These are phyloP conservation scores for Amanita muscaria DNA, from an alignment of 768 basidiomycete genomes.

Conservation along the genomic window DNA sequence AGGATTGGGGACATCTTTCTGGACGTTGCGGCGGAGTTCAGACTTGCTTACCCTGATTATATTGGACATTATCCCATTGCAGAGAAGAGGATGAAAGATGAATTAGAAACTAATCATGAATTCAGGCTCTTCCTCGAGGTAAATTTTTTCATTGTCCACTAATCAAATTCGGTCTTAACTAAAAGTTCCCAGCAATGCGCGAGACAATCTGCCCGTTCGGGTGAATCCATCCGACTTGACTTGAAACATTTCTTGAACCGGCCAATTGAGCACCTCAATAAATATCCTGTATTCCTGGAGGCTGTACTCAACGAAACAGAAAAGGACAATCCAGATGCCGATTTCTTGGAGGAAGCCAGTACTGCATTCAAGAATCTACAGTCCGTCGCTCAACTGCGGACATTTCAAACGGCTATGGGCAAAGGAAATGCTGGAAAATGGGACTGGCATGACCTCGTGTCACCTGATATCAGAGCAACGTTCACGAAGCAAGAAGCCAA, in stretches of 20 bases:
- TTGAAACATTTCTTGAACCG: slow-evolving; percentile 73
- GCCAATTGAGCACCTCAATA: slow-evolving; percentile 78
- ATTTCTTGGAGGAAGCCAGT: slow-evolving; percentile 74
- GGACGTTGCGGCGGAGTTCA: slow-evolving; percentile 80
- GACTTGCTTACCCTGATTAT: slow-evolving; percentile 76
- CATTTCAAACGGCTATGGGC: slow-evolving; percentile 87
- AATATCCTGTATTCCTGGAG: slow-evolving; percentile 79
- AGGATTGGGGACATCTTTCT: slow-evolving; percentile 86
- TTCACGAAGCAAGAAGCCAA: slow-evolving; percentile 71
- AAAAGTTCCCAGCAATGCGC: slow-evolving; percentile 31
- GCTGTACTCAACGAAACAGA: slow-evolving; percentile 81
- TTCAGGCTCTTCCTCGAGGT: slow-evolving; percentile 86
- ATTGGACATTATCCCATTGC: slow-evolving; percentile 82
- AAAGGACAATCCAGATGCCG: slow-evolving; percentile 72
- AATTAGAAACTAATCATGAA: slow-evolving; percentile 72
- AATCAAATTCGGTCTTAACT: background rate
- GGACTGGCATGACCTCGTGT: slow-evolving; percentile 85
- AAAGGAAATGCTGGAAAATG: slow-evolving; percentile 71
- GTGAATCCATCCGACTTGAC: slow-evolving; percentile 40
- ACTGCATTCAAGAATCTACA: slow-evolving; percentile 77
- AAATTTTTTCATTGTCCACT: slow-evolving; percentile 15
- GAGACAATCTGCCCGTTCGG: slow-evolving; percentile 26
- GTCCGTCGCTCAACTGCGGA: slow-evolving; percentile 70
- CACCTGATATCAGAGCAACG: slow-evolving; percentile 46
- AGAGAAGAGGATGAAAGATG: slow-evolving; percentile 80